These are phyloP conservation scores for Crithidia mellificae DNA, from an alignment of 208 protist genomes.

Conservation along the genomic window DNA sequence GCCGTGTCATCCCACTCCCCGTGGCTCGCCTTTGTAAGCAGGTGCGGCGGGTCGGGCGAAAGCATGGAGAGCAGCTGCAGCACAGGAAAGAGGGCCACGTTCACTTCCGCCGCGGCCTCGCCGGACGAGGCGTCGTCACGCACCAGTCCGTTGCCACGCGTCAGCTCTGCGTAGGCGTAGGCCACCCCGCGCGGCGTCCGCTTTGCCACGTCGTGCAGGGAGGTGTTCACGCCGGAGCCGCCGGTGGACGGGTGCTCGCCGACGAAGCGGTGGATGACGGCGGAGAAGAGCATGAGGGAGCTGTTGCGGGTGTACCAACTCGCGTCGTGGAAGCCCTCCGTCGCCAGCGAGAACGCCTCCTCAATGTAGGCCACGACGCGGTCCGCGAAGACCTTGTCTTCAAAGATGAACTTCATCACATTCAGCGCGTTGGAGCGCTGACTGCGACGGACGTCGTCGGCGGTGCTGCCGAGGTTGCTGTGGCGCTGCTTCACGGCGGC, in stretches of 20 bases:
- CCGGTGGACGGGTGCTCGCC: constrained; percentile 85
- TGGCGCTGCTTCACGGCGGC: neutral
- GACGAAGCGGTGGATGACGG: constrained; percentile 89
- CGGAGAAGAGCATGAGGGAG: constrained; percentile 90
- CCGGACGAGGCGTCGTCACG: constrained; percentile 16
- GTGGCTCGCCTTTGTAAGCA: constrained; percentile 24
- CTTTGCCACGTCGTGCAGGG: constrained; percentile 71
- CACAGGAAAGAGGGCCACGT: constrained; percentile 81
- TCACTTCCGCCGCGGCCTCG: constrained; percentile 22
- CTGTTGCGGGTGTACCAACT: constrained; percentile 92
- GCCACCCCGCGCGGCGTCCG: constrained; percentile 65
- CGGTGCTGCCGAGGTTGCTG: neutral
- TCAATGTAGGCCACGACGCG: constrained; percentile 66
- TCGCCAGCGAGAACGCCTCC: constrained; percentile 80
- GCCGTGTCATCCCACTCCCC: constrained; percentile 31
- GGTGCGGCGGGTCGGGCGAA: constrained; percentile 69
- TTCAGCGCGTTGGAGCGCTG: constrained; percentile 91
- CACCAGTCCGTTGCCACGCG: constrained; percentile 20
- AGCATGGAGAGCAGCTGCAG: constrained; percentile 92
- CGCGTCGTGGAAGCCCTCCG: constrained; percentile 73
- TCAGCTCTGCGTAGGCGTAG: constrained; percentile 62
- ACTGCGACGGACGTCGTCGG: constrained; percentile 43
- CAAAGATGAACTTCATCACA: constrained; percentile 93
- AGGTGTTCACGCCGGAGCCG: constrained; percentile 80
- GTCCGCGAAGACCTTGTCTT: constrained; percentile 79